These are phyloP conservation scores for Pseudocercospora eumusae DNA, from an alignment of 2,329 filamentous ascomycete genomes.

Conservation along the genomic window DNA sequence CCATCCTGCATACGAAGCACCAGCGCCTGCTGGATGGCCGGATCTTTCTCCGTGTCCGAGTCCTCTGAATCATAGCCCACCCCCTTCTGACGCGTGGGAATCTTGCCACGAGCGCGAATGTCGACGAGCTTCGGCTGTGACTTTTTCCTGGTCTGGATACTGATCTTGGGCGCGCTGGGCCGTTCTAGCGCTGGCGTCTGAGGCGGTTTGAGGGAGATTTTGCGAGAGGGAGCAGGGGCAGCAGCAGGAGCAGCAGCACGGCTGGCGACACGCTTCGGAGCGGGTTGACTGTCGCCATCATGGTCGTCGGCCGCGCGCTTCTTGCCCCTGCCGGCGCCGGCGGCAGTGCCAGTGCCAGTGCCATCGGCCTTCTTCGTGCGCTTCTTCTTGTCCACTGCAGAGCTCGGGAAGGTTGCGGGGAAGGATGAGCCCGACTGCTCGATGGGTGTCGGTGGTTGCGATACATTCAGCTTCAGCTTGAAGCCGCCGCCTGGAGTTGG, in stretches of 20 bases:
- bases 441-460: conserved; percentile 32
- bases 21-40: conserved; percentile 85
- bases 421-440: conserved; percentile 30
- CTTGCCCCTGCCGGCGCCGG: conserved; percentile 34
- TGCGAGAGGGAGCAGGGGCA: conserved; percentile 23
- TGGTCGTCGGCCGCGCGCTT: conserved; percentile 40
- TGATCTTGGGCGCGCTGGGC: conserved; percentile 52
- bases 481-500: conserved; percentile 21
- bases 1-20: conserved; percentile 86
- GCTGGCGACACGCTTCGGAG: conserved; percentile 36
- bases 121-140: conserved; percentile 31
- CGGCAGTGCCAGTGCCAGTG: conserved; percentile 18
- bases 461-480: conserved; percentile 34
- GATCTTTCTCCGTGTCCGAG: conserved; percentile 84
- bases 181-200: conserved; percentile 4
- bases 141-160: conserved; percentile 37
- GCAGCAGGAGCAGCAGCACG: conserved; percentile 22
- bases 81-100: conserved; percentile 58
- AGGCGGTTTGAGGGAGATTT: conserved; percentile 39
- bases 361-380: conserved; percentile 43
- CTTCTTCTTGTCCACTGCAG: conserved; percentile 38
- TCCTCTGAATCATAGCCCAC: conserved; percentile 97
- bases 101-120: conserved; percentile 28
- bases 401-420: conserved; percentile 21
- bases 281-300: conserved; percentile 27